Evolutionary conservation across 305 asterid species (phyloP), one percentile per base, ranked within the genome.

Genomic region (Ajuga reptans): DNA sequence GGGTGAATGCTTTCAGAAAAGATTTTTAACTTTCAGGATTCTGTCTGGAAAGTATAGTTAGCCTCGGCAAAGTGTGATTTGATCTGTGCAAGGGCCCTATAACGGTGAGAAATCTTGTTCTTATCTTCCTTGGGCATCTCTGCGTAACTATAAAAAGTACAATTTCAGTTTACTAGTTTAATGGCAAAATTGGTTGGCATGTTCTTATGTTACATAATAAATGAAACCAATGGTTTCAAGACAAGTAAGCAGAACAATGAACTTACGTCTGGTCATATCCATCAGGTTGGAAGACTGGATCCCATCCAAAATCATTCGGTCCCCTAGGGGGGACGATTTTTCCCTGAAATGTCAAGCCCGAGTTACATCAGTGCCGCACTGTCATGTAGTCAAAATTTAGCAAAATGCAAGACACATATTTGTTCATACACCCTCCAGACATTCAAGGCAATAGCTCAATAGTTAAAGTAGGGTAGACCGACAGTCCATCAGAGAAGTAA

Each of bases 281-380:
- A 84, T 93, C 92, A 64, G 97, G 97, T 80, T 85, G 89, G 74
- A 93, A 90, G 73, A 93, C 64, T 6, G 99, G 92, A 84, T 89
- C 96, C 96, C 96, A 92, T 75, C 99, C 99, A 66, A 93, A 93
- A 80, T 93, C 95, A 74, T 72, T 89, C 6, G 96, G 96, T 75
- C 97, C 99, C 84, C 96, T 84, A 0, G 97, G 77, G 79, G 87
- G 89, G 57, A 90, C 96, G 63, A 93, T 93, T 67, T 78, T 85
- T n/a, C 99, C 99, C 97, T 90, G 89, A 73, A 84, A 83, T 77
- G 34, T 62, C 71, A 69, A 43, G 57, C 54, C 34, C 68, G 55
- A 69, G 69, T 60, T 27, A 70, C 31, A 69, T 74, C 47, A 68
- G 17, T 50, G 15, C 46, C 36, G 64, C 43, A 64, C 64, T 71